These are phyloP conservation scores for Mayamaea pseudoterrestris DNA, from an alignment of 108 stramenopile species.

Conservation along the genomic window DNA sequence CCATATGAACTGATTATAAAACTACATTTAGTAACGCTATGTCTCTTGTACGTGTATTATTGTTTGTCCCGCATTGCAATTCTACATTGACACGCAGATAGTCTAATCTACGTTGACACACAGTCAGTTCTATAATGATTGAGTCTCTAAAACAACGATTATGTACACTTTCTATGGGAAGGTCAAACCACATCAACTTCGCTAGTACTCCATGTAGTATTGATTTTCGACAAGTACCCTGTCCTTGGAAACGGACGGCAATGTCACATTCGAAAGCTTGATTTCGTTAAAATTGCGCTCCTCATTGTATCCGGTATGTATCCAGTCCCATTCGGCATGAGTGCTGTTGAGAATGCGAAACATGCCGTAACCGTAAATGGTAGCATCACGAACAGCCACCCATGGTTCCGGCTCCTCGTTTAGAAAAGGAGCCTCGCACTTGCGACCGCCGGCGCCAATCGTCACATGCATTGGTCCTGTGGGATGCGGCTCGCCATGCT, in stretches of 20 bases:
- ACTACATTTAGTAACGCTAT: background rate
- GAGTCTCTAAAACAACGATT: background rate
- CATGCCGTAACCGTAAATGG: constrained; percentile 78
- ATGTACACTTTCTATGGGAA: background rate
- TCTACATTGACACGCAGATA: background rate
- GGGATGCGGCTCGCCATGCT: constrained; percentile 19
- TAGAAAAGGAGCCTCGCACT: constrained; percentile 58
- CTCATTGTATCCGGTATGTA: constrained; percentile 18
- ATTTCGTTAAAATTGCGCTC: constrained; percentile 23
- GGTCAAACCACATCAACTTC: background rate
- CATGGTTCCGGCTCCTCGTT: constrained; percentile 60
- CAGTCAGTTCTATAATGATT: background rate
- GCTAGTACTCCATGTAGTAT: constrained; percentile 4
- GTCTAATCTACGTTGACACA: background rate
- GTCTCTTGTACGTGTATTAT: background rate
- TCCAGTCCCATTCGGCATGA: constrained; percentile 64
- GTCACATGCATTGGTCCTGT: constrained; percentile 76
- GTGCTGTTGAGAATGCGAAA: constrained; percentile 56
- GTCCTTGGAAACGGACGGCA: constrained; percentile 13
- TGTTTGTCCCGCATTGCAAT: background rate
- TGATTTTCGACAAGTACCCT: constrained; percentile 18
- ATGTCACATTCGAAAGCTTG: constrained; percentile 9
- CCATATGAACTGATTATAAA: too few relatives aligned
- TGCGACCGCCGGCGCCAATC: constrained; percentile 88
- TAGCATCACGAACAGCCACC: constrained; percentile 70